A percentile compares a stretch with the other conserved stretches of the same genome.
Evolutionary conservation across 371 early-diverging fungal species (phyloP).

Genomic region (Mortierella sp.): DNA sequence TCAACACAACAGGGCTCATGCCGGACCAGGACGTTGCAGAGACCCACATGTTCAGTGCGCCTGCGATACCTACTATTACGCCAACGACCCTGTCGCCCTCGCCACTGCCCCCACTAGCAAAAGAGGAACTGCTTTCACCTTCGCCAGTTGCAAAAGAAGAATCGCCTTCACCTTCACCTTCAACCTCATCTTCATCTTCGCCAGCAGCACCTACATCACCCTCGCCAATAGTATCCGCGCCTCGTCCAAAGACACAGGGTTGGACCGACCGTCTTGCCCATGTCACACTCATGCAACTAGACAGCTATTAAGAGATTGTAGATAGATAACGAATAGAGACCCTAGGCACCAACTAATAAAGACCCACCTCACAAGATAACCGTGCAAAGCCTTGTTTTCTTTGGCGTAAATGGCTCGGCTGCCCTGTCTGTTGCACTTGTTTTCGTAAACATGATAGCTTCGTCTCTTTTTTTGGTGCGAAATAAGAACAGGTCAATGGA

Average conservation of each 20-base stretch:
- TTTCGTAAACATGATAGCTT: too few relatives aligned
- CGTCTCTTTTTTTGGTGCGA: background rate
- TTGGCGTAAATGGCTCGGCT: too few relatives aligned
- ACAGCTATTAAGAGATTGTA: background rate
- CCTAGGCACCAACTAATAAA: background rate
- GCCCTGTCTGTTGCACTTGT: too few relatives aligned
- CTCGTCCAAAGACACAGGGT: background rate
- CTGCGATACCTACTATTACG: background rate
- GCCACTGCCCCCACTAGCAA: background rate
- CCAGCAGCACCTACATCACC: background rate
- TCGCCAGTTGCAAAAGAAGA: too few relatives aligned
- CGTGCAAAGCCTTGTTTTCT: too few relatives aligned
- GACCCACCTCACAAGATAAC: too few relatives aligned
- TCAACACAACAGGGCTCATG: background rate
- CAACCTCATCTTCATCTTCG: background rate
- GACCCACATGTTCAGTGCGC: background rate
- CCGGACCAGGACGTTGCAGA: slow-evolving; percentile 5
- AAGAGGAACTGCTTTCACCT: background rate
- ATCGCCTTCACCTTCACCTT: too few relatives aligned
- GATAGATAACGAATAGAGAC: background rate
- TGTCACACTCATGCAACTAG: background rate
- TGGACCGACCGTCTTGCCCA: background rate
- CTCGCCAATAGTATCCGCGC: too few relatives aligned
- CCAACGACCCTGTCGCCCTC: background rate
- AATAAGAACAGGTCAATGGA: background rate